A percentile compares a stretch with the other conserved stretches of the same genome.
Conservation (phyloP, 129 eudicot species). For the Calendula officinalis region DNA sequence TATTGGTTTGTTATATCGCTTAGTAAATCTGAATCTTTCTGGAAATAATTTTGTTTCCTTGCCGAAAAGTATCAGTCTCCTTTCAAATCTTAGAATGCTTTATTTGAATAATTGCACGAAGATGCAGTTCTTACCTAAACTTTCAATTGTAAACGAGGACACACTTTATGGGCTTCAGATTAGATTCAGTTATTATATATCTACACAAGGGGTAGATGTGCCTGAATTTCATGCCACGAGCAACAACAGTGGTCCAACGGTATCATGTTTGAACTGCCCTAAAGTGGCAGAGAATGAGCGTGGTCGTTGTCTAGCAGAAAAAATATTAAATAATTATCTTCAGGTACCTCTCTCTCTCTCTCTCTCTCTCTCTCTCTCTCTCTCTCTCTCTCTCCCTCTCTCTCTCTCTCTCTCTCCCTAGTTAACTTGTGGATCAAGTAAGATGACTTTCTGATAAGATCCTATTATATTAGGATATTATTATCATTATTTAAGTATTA, state of each 20-base stretch:
- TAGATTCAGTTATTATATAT: slow-evolving; percentile 16
- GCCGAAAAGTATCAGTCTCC: slow-evolving; percentile 14
- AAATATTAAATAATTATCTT: slow-evolving; percentile 13
- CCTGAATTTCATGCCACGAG: slow-evolving; percentile 5
- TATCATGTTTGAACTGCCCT: slow-evolving; percentile 30
- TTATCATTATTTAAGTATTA: no score
- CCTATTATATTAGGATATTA: no score
- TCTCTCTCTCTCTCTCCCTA: not conserved
- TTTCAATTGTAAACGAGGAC: slow-evolving; percentile 23
- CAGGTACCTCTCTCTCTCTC: slow-evolving; percentile 9
- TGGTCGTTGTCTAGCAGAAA: slow-evolving; percentile 8
- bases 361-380: not conserved
- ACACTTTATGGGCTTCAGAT: slow-evolving; percentile 11
- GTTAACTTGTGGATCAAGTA: no score
- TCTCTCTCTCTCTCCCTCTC: no score
- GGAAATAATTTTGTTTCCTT: slow-evolving; percentile 24
- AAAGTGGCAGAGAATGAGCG: slow-evolving; percentile 2
- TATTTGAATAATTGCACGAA: slow-evolving; percentile 24
- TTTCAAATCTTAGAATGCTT: slow-evolving; percentile 27
- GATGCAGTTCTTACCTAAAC: slow-evolving; percentile 20
- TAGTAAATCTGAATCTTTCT: slow-evolving; percentile 19
- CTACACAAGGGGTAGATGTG: slow-evolving; percentile 7
- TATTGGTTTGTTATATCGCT: slow-evolving; percentile 15
- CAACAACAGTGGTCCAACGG: slow-evolving; percentile 21
- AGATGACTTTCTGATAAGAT: no score